phyloP scores from a whole-genome alignment of 208 protist species.

The Wallacemonas sp. region DNA sequence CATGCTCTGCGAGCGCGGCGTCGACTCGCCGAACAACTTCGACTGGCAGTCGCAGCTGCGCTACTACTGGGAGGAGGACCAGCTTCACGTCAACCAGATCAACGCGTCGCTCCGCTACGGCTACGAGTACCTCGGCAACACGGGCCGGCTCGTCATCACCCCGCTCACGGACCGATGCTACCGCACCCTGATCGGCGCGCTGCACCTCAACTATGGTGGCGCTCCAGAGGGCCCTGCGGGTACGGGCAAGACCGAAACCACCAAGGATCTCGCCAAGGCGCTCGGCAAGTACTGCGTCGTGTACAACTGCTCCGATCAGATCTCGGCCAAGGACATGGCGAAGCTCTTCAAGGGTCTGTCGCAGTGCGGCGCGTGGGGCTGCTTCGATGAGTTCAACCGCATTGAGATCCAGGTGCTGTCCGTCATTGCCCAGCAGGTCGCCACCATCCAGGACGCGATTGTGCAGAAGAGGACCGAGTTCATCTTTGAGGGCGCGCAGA shows the following conservation, averaged over 20 bases:
- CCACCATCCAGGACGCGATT: conserved; percentile 95
- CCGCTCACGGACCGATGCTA: conserved; percentile 96
- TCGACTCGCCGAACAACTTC: conserved; percentile 92
- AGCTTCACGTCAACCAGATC: conserved; percentile 92
- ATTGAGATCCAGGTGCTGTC: conserved; percentile 97
- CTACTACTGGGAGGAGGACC: conserved; percentile 96
- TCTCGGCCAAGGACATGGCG: conserved; percentile 96
- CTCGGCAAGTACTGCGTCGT: conserved; percentile 97
- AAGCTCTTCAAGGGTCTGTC: conserved; percentile 96
- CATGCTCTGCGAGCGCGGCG: conserved; percentile 90
- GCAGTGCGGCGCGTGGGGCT: conserved; percentile 95
- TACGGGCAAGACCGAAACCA: conserved; percentile 99
- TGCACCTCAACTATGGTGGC: conserved; percentile 97
- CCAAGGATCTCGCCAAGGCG: conserved; percentile 97
- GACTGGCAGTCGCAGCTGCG: conserved; percentile 97
- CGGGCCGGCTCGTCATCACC: conserved; percentile 95
- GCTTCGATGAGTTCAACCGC: conserved; percentile 98
- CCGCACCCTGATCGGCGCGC: conserved; percentile 96
- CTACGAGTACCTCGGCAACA: conserved; percentile 98
- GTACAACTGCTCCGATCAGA: conserved; percentile 98
- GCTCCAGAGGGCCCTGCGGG: conserved; percentile 97
- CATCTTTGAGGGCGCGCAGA: conserved; percentile 94
- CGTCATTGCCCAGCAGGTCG: conserved; percentile 97
- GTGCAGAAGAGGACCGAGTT: conserved; percentile 87
- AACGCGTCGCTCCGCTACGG: conserved; percentile 93